phyloP scores from a whole-genome alignment of 148 eudicot genomes.

The Pharnaceum exiguum region DNA sequence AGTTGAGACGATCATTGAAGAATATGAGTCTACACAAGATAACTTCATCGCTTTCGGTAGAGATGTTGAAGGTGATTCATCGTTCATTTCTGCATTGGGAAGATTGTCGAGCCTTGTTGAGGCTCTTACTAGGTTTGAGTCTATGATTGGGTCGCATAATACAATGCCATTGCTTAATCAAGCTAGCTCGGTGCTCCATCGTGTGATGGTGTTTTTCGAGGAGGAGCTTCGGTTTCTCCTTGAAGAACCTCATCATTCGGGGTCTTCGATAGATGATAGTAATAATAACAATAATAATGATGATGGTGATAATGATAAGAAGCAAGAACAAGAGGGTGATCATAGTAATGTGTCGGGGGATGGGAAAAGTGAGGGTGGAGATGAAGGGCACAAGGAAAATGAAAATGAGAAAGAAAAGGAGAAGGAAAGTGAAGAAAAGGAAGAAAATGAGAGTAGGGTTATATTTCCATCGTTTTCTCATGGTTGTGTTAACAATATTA shows the following conservation, averaged over 20 bases:
- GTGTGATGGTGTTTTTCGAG: constrained; percentile 60
- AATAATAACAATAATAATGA: background rate
- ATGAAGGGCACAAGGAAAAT: background rate
- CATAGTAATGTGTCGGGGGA: constrained; percentile 10
- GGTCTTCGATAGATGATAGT: too few species aligned
- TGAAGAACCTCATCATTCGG: constrained; percentile 27
- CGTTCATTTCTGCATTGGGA: constrained; percentile 30
- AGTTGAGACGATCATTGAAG: constrained; percentile 38
- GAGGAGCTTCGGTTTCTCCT: constrained; percentile 53
- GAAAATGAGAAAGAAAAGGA: constrained; percentile 3
- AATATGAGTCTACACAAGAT: constrained; percentile 36
- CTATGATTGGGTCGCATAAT: constrained; percentile 16
- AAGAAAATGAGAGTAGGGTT: background rate
- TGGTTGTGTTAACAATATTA: constrained; percentile 27
- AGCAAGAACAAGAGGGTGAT: background rate
- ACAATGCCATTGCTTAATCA: constrained; percentile 32
- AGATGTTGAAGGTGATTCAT: constrained; percentile 33
- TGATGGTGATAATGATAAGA: constrained; percentile 4
- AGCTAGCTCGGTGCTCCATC: constrained; percentile 47
- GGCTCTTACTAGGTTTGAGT: constrained; percentile 26
- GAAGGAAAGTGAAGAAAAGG: background rate
- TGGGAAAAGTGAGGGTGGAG: background rate
- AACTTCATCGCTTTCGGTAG: constrained; percentile 22
- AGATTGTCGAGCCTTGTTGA: constrained; percentile 32
- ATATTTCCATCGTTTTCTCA: constrained; percentile 35